phyloP scores from a whole-genome alignment of 2,329 filamentous ascomycete genomes.

The Hirsutella minnesotensis region DNA sequence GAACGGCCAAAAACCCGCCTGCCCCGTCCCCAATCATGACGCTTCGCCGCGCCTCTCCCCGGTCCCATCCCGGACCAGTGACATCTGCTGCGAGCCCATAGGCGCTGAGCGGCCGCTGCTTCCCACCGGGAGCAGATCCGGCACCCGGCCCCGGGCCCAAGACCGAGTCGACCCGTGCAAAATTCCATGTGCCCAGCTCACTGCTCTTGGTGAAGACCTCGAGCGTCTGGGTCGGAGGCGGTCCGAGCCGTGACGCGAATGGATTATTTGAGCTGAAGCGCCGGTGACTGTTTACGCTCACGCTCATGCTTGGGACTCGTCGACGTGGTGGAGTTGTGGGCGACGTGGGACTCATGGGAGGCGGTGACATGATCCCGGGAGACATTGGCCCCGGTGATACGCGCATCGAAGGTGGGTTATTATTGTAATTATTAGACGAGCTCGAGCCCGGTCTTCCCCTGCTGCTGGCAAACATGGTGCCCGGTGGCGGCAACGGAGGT shows the following conservation, averaged over 20 bases:
- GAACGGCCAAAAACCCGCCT: slow-evolving; percentile 42
- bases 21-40: slow-evolving; percentile 39
- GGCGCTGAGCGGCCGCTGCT: slow-evolving; percentile 36
- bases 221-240: slow-evolving; percentile 38
- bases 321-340: slow-evolving; percentile 13
- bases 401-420: slow-evolving; percentile 5
- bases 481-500: slow-evolving; percentile 50
- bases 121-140: slow-evolving; percentile 12
- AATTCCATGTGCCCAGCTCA: slow-evolving; percentile 47
- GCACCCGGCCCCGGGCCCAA: slow-evolving; percentile 4
- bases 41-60: slow-evolving; percentile 39
- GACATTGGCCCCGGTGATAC: slow-evolving; percentile 7
- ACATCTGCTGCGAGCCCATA: slow-evolving; percentile 46
- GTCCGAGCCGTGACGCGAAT: slow-evolving; percentile 28
- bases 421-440: slow-evolving; percentile 8
- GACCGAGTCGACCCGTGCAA: slow-evolving; percentile 33
- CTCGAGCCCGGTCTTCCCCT: slow-evolving; percentile 21
- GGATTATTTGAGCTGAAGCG: slow-evolving; percentile 52
- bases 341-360: slow-evolving; percentile 11
- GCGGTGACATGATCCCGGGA: slow-evolving; percentile 6
- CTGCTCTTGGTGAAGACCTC: slow-evolving; percentile 50
- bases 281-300: slow-evolving; percentile 11
- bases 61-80: slow-evolving; percentile 35
- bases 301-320: slow-evolving; percentile 11
- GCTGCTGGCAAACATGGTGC: slow-evolving; percentile 17